Evolutionary conservation across 139 green algal genomes (phyloP).

Genomic region (Coelastrella sp.): DNA sequence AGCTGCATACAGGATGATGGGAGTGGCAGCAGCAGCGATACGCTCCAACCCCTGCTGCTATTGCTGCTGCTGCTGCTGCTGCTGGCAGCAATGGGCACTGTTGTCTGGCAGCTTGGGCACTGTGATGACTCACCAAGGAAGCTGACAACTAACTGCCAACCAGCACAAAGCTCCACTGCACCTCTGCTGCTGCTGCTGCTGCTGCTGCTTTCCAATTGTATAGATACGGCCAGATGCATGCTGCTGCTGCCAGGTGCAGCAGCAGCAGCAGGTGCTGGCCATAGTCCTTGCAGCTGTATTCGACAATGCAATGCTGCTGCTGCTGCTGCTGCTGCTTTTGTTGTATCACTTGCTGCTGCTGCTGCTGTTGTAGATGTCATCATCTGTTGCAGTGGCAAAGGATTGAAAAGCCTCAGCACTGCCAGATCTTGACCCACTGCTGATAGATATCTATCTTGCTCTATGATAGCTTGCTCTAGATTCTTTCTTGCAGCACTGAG

Average conservation of each 20-base stretch:
- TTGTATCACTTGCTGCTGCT: background rate
- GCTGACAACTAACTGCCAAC: slow-evolving; percentile 30
- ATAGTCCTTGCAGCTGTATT: slow-evolving; percentile 5
- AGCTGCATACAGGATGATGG: background rate
- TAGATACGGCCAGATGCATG: slow-evolving; percentile 25
- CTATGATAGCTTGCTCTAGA: background rate
- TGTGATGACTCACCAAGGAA: slow-evolving; percentile 35
- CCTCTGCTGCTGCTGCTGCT: slow-evolving; percentile 1
- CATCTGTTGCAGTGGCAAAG: too few species aligned
- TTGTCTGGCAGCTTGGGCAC: slow-evolving; percentile 20
- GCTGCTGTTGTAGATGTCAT: slow-evolving; percentile 5
- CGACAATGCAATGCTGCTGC: background rate
- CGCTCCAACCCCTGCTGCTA: background rate
- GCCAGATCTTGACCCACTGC: slow-evolving; percentile 6
- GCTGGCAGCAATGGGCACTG: background rate
- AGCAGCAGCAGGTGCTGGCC: slow-evolving; percentile 30
- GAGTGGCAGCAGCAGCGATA: slow-evolving; percentile 21
- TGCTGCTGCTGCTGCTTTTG: background rate
- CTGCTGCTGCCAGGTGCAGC: slow-evolving; percentile 2
- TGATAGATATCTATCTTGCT: slow-evolving; percentile 14
- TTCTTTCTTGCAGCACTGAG: background rate
- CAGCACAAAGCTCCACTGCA: background rate
- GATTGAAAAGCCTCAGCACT: too few species aligned
- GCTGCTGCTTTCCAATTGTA: slow-evolving; percentile 31
- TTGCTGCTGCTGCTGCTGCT: slow-evolving; percentile 22